Evolutionary conservation across 768 basidiomycete genomes (phyloP), one percentile per base, ranked within the genome.

Genomic region (Tricholoma furcatifolium): DNA sequence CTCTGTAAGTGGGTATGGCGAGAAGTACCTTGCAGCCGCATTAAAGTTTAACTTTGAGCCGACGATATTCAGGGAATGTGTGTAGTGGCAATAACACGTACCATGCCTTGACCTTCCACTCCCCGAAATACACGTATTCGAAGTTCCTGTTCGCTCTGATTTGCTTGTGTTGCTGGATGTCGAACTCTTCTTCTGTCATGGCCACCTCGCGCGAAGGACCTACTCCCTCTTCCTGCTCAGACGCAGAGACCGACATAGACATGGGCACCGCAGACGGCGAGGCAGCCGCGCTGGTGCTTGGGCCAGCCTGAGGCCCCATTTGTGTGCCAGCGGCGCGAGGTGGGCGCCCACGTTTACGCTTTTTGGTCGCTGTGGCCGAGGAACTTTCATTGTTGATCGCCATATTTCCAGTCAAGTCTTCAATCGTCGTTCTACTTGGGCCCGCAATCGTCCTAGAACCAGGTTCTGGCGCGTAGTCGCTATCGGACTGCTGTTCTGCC

Each of bases 71-170:
- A 10, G 42, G 32, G 38, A n/a, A n/a, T n/a, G n/a, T n/a, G n/a
- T n/a, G n/a, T n/a, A n/a, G n/a, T n/a, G n/a, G n/a, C n/a, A n/a
- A n/a, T n/a, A n/a, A n/a, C 23, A 43, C 84, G 60, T 60, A 93
- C 93, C 93, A 95, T 8, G 93, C 92, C 65, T 85, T 87, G 62
- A 97, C 90, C 65, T 88, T 79, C 83, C 88, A 94, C 23, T 84
- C 76, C 40, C 91, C 91, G 69, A 93, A 92, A 61, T 84, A 80
- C 57, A 95, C 91, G 62, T 81, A 83, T 55, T 93, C 91, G 64
- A 94, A 93, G 65, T 95, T 97, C 55, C 90, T 78, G 60, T 85
- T 81, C 4, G 82, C 78, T 20, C 80, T 82, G 56, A 84, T 78
- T 65, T 83, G 77, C 64, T 82, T 83, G 64, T 87, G 85, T 50